Percentiles rank a stretch among this genome's conserved stretches.
Conservation (phyloP, 148 eudicot species). For the Nyssa sinensis region DNA sequence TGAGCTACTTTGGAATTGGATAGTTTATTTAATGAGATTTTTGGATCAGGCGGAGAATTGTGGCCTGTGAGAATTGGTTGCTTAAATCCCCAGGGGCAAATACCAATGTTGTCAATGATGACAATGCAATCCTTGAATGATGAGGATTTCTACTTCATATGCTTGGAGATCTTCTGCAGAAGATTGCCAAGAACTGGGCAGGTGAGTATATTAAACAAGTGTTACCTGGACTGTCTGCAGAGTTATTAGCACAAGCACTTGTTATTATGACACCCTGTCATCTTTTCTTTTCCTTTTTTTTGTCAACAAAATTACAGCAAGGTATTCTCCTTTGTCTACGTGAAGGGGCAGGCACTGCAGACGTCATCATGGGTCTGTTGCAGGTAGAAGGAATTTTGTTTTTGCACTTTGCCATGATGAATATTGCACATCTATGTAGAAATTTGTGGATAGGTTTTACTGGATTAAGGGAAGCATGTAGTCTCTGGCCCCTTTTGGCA, state of each 20-base stretch:
- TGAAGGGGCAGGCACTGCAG: slow-evolving; percentile 66
- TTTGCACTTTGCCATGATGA: not conserved
- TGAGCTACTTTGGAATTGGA: not conserved
- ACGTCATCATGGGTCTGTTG: slow-evolving; percentile 64
- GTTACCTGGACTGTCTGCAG: not conserved
- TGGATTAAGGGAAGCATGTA: not conserved
- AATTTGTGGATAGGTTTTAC: not conserved
- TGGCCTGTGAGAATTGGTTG: slow-evolving; percentile 67
- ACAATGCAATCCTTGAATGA: slow-evolving; percentile 55
- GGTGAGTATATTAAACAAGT: slow-evolving; percentile 28
- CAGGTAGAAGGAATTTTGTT: slow-evolving; percentile 43
- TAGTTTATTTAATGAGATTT: slow-evolving; percentile 14
- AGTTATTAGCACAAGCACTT: not conserved
- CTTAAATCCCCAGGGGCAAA: slow-evolving; percentile 41
- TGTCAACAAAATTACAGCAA: slow-evolving; percentile 22
- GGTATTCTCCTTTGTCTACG: slow-evolving; percentile 72
- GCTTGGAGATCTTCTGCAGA: slow-evolving; percentile 45
- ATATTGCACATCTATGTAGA: not conserved
- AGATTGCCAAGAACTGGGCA: slow-evolving; percentile 29
- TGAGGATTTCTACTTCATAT: slow-evolving; percentile 73
- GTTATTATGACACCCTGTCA: not conserved
- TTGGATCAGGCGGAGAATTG: slow-evolving; percentile 41
- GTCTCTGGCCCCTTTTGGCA: not conserved
- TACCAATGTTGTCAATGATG: slow-evolving; percentile 40
- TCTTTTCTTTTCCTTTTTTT: slow-evolving; percentile 1